phyloP scores from a whole-genome alignment of 371 early-diverging fungal species.

The Saksenaea oblongispora region DNA sequence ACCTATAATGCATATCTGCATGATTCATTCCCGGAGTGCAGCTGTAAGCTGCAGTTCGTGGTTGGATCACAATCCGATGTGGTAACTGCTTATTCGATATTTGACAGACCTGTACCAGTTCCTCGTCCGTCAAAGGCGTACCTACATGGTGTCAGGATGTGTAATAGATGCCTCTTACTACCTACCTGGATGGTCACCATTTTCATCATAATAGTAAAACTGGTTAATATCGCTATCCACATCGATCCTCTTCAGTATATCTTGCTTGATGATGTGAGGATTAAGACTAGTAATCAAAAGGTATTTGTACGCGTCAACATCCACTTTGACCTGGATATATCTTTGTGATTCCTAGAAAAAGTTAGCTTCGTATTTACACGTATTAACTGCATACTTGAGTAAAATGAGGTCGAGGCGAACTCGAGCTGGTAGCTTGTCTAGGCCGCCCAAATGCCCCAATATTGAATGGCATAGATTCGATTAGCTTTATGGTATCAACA shows the following conservation, averaged over 20 bases:
- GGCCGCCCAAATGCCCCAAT: conserved; percentile 10
- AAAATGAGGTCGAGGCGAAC: neutral
- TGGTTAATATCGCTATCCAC: conserved; percentile 27
- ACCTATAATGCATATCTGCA: conserved; percentile 1
- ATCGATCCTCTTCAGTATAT: conserved; percentile 41
- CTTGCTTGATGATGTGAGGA: conserved; percentile 37
- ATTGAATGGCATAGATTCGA: conserved; percentile 15
- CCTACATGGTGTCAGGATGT: conserved; percentile 17
- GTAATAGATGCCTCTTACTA: neutral
- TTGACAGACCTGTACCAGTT: conserved; percentile 42
- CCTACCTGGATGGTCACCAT: conserved; percentile 42
- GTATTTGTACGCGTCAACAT: conserved; percentile 43
- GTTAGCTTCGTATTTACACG: neutral
- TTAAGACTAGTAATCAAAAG: conserved; percentile 41
- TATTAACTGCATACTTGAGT: neutral
- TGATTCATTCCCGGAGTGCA: conserved; percentile 1
- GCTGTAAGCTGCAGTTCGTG: conserved; percentile 9
- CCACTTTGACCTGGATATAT: conserved; percentile 35
- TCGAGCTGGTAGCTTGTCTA: neutral
- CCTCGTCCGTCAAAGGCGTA: conserved; percentile 34
- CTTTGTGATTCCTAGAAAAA: conserved; percentile 8
- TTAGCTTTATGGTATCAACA: conserved; percentile 27
- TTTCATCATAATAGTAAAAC: conserved; percentile 46
- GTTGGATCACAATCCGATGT: conserved; percentile 38
- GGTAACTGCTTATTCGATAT: conserved; percentile 41